Base-by-base conservation (phyloP, 2,329 filamentous ascomycete genomes). In the Neonectria faginata region DNA sequence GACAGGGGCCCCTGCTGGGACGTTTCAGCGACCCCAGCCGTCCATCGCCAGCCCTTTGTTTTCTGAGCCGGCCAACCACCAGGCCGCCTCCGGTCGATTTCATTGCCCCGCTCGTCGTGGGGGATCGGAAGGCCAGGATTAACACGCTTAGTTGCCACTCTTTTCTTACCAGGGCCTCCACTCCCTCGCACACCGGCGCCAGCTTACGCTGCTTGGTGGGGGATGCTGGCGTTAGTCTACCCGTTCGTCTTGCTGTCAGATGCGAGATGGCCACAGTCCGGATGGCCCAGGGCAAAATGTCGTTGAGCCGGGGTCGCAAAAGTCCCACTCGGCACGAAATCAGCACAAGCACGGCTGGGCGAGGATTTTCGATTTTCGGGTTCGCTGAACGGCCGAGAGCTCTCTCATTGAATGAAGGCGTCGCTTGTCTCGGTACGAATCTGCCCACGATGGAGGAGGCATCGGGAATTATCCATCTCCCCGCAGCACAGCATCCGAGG, bases 201-300 rank as follows among this genome's bases (percentile, higher is more conserved):
- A 69, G 67, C 69, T 68, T 70, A 68, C 64, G 55, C 60, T 70
- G 53, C 27, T 60, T 64, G 65, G 70, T 57, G 66, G 68, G 57
- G 63, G 73, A 72, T 70, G 68, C 73, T 73, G 74, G 75, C 74
- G 70, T 76, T 78, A 77, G 75, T 63, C 71, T 77, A 76, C 74
- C 76, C 74, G 76, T 77, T 72, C 65, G 66, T 67, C 67, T 64
- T 55, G 65, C 62, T 73, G 71, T 72, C 71, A 73, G 71, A 73
- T 73, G 71, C 68, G 71, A 69, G 68, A 73, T 72, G 65, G 60
- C 66, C 54, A 70, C 64, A 69, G 67, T 66, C 51, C 60, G 62
- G 62, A 68, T 62, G 62, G 57, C 31, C 41, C 39, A 66, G 51
- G 59, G 42, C 56, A 57, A 57, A 57, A 62, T 52, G 61, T 66